Conservation (phyloP, 2,329 filamentous ascomycete species). For the Stagonosporopsis rhizophila region DNA sequence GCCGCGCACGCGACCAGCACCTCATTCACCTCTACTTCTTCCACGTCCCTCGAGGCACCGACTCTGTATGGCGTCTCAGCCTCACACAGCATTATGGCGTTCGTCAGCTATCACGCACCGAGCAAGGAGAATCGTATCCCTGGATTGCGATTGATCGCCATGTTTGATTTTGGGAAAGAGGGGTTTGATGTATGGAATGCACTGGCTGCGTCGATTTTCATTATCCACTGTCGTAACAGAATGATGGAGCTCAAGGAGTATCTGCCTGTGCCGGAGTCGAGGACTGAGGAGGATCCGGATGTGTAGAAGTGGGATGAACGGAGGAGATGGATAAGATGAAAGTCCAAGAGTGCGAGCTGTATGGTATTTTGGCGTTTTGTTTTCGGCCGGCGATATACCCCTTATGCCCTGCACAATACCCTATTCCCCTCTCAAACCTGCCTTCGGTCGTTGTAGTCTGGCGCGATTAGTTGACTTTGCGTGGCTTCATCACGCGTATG, state of each 20-base stretch:
- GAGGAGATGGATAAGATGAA: background rate
- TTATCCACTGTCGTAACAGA: constrained; percentile 61
- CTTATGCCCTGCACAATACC: constrained; percentile 12
- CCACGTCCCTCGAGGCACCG: constrained; percentile 45
- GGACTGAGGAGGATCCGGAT: constrained; percentile 39
- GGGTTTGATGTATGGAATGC: constrained; percentile 68
- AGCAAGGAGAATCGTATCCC: constrained; percentile 29
- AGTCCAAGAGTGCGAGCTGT: background rate
- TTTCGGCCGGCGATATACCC: constrained; percentile 29
- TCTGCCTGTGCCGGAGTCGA: constrained; percentile 29
- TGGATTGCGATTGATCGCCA: constrained; percentile 54
- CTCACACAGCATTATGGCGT: constrained; percentile 59
- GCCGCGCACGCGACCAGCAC: constrained; percentile 22
- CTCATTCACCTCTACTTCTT: background rate
- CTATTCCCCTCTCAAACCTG: background rate
- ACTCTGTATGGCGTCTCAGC: constrained; percentile 64
- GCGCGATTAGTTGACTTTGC: background rate
- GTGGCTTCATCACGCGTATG: background rate
- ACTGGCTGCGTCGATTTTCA: constrained; percentile 63
- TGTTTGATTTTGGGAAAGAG: constrained; percentile 61
- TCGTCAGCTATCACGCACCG: constrained; percentile 59
- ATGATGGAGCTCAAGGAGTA: constrained; percentile 55
- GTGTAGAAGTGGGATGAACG: constrained; percentile 17
- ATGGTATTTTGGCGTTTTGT: constrained; percentile 9
- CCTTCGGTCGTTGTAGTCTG: background rate